Base-by-base conservation (phyloP, 176 grass and related monocot genomes). In the Rhipidocladum racemiflorum region DNA sequence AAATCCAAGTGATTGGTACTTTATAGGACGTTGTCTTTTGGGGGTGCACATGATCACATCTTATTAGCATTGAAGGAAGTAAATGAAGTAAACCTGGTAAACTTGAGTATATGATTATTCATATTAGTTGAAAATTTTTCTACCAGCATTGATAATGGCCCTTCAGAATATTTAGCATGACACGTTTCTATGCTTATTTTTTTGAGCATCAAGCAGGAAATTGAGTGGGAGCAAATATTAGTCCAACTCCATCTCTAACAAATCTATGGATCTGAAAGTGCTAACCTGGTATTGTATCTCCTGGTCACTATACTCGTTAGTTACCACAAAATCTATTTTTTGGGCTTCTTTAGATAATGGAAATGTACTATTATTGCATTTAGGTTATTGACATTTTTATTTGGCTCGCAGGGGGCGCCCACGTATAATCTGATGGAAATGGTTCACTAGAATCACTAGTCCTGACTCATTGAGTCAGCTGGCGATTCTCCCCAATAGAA, bases 101-200 rank as follows among this genome's bases (percentile, higher is more conserved):
- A 81, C 69, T 75, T 59, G 21, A 75, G 25, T 42, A 49, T 34
- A 48, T 64, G 62, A 59, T 55, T 84, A 40, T 45, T 7, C 34
- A 40, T 43, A 43, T 36, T 42, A 28, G 25, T 75, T 13, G 2
- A 65, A 30, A 46, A 29, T 60, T 39, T 6, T 35, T 45, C 16
- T 53, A 38, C 36, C 18, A 21, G 48, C 5, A 55, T 49, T 75
- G n/a, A 9, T 44, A 45, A 9, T 65, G n/a, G 20, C 2, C n/a
- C 61, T 68, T 81, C 50, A 81, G 3, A 81, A 44, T 71, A 71
- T 63, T 80, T 74, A 55, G 54, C 27, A 27, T 65, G 76, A 79
- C 6, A 65, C 21, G 25, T 61, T 24, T 15, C 17, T 42, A n/a
- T 65, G 43, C 68, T 74, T 53, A n/a, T 38, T 38, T 51, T 42